Evolutionary conservation across 140 eudicot genomes (phyloP), one percentile per base, ranked within the genome.

Genomic region (Erigeron philadelphicus): DNA sequence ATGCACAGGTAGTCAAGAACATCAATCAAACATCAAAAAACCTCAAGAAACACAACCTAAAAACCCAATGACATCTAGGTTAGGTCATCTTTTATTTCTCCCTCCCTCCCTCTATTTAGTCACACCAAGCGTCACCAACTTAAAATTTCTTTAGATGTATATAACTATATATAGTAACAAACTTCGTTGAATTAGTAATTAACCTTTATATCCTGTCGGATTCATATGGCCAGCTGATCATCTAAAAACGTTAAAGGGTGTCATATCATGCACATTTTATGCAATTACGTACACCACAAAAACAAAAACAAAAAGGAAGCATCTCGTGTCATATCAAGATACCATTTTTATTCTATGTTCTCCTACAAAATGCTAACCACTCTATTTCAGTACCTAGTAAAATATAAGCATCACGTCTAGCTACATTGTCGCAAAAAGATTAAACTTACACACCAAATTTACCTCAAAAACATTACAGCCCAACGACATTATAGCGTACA

Each of bases 351-450:
- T 65, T 21, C 53, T 19, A 16, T 21, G 55, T 48, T 72, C 58
- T 52, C 55, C 45, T 12, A 13, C 10, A 6, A 42, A 72, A 64
- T 46, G 41, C 78, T 74, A 45, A 2, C 72, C 67, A 55, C 9
- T 16, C n/a, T 31, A 10, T 74, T 16, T 31, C 72, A 55, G 9
- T 18, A 18, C 54, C 64, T 31, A 64, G 38, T 31, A 31, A 2
- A 1, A 40, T n/a, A 18, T 21, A 31, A 64, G 42, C 43, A 73
- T 52, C 19, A 21, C 60, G 63, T 64, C 77, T 48, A 71, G 15
- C 55, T 71, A 64, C 81, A 71, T 64, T 77, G 66, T 62, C 47
- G 42, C 56, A 68, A 42, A 75, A 59, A 7, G 31, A 35, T 40
- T 48, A 67, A 31, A 68, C 52, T 21, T 23, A 54, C 67, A 64